Percentiles rank a stretch among this genome's conserved stretches.
Conservation (phyloP, 495 filamentous ascomycete species). For the Pseudotulostoma volvatum region DNA sequence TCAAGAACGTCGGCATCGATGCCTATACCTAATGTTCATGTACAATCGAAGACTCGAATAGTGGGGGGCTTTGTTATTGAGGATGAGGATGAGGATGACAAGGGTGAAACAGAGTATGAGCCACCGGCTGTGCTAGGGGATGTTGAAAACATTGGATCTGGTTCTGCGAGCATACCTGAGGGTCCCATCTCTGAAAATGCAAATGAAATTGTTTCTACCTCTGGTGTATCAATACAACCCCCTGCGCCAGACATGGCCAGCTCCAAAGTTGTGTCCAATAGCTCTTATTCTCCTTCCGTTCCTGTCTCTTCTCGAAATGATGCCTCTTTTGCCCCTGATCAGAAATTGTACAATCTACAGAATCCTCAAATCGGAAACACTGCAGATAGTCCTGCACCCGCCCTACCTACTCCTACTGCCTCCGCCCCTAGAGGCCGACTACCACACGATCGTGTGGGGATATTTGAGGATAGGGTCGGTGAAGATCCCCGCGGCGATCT, state of each 20-base stretch:
- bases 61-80: constrained; percentile 70
- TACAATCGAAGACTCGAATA: constrained; percentile 44
- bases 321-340: constrained; percentile 26
- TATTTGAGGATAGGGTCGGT: constrained; percentile 75
- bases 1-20: constrained; percentile 24
- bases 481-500: constrained; percentile 86
- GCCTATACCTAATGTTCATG: constrained; percentile 18
- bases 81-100: constrained; percentile 42
- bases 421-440: constrained; percentile 38
- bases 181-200: constrained; percentile 38
- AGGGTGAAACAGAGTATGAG: constrained; percentile 40
- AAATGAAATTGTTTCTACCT: constrained; percentile 40
- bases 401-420: constrained; percentile 19
- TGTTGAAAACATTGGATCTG: constrained; percentile 30
- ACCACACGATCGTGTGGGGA: constrained; percentile 62
- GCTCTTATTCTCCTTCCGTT: constrained; percentile 30
- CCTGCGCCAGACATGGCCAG: constrained; percentile 36
- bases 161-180: constrained; percentile 29
- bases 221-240: constrained; percentile 42
- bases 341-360: constrained; percentile 28
- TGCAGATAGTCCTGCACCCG: constrained; percentile 25
- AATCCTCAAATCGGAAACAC: constrained; percentile 17
- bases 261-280: constrained; percentile 37
- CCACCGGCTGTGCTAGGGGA: constrained; percentile 32
- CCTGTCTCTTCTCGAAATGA: constrained; percentile 29